These are phyloP conservation scores for Glycine soja DNA, from an alignment of 306 rosid genomes.

Conservation along the genomic window DNA sequence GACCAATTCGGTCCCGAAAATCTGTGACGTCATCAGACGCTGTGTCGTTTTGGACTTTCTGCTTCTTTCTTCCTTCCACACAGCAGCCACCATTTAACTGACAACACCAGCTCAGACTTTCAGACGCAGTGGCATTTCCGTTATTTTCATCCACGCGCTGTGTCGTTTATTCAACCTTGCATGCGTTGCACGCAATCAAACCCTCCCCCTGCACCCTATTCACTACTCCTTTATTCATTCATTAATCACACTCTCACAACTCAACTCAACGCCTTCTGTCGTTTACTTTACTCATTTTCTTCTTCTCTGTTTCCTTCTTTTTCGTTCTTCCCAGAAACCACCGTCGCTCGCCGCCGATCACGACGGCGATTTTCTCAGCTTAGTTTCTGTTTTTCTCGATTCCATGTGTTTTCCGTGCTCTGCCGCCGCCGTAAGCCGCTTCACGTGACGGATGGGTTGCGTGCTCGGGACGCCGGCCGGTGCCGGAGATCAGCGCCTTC, in stretches of 20 bases:
- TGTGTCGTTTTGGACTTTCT: constrained; percentile 48
- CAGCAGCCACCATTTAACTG: constrained; percentile 53
- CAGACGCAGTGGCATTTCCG: constrained; percentile 63
- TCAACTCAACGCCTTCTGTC: neutral
- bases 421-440: constrained; percentile 41
- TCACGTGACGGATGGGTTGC: constrained; percentile 84
- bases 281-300: neutral
- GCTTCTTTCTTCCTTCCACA: constrained; percentile 44
- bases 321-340: constrained; percentile 13
- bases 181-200: constrained; percentile 38
- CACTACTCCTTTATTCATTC: neutral
- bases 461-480: constrained; percentile 62
- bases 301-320: constrained; percentile 8
- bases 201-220: constrained; percentile 3
- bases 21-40: constrained; percentile 38
- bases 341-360: constrained; percentile 32
- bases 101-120: constrained; percentile 50
- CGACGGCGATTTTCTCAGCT: constrained; percentile 3
- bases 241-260: too few species aligned
- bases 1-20: constrained; percentile 38
- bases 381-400: neutral
- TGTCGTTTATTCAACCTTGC: constrained; percentile 43
- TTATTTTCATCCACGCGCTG: constrained; percentile 38
- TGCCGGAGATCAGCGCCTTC: constrained; percentile 44
- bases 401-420: constrained; percentile 53